These are phyloP conservation scores for Alloascoidea africana DNA, from an alignment of 805 yeast genomes.

Conservation along the genomic window DNA sequence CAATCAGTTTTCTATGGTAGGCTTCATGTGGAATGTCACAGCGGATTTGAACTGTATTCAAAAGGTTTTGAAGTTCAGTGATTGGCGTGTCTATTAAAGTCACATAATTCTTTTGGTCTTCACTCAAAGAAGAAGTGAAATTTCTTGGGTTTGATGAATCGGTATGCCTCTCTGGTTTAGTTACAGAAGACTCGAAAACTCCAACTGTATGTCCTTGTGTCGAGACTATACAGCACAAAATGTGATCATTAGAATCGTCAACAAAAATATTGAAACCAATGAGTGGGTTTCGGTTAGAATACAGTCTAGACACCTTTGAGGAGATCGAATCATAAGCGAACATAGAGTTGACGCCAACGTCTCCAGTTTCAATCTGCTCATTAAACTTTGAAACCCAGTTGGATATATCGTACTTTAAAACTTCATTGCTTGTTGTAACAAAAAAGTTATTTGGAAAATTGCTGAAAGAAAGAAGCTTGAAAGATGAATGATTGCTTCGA, in stretches of 20 bases:
- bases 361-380: conserved; percentile 9
- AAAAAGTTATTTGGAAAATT: background rate
- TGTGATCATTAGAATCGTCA: background rate
- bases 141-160: background rate
- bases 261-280: too few relatives aligned
- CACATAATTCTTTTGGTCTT: background rate
- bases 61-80: background rate
- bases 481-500: background rate
- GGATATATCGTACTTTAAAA: conserved; percentile 16
- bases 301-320: background rate
- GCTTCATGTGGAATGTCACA: background rate
- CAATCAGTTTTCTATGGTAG: conserved; percentile 7
- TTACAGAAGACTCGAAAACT: background rate
- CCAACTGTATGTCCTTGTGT: background rate
- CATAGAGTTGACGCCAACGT: conserved; percentile 7
- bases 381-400: conserved; percentile 13
- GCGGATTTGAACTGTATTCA: conserved; percentile 4
- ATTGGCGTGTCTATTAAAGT: background rate
- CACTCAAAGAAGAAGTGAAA: conserved; percentile 7
- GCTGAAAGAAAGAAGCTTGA: background rate
- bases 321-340: background rate
- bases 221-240: background rate
- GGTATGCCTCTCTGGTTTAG: background rate
- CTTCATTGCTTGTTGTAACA: conserved; percentile 9
- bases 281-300: background rate